Evolutionary conservation across 2,329 filamentous ascomycete species (phyloP).

Genomic region (Dactylellina haptotyla): DNA sequence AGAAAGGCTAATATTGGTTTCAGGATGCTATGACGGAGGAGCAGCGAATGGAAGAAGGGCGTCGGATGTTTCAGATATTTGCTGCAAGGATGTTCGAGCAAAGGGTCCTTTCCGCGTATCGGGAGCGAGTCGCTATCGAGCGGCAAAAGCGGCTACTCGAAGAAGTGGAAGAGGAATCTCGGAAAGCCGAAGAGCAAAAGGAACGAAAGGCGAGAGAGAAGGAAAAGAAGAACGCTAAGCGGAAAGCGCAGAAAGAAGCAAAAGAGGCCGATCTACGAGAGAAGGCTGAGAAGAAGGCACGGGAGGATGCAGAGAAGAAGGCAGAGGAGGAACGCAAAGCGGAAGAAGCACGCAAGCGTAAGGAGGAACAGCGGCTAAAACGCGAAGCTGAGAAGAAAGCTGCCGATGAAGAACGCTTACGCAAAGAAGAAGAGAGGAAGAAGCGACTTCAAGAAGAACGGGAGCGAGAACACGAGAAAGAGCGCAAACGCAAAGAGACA

Average conservation of each 20-base stretch:
- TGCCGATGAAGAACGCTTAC: constrained; percentile 84
- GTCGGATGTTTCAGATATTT: constrained; percentile 99
- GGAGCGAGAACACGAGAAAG: constrained; percentile 83
- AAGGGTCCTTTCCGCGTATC: constrained; percentile 93
- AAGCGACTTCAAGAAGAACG: constrained; percentile 83
- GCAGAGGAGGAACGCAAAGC: constrained; percentile 80
- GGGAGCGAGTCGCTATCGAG: constrained; percentile 94
- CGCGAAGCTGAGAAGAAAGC: constrained; percentile 89
- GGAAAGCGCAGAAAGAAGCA: constrained; percentile 84
- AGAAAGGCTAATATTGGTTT: constrained; percentile 53
- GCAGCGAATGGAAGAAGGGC: constrained; percentile 97
- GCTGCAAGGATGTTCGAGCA: constrained; percentile 99
- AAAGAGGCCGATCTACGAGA: constrained; percentile 90
- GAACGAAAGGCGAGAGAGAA: constrained; percentile 94
- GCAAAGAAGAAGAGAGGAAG: constrained; percentile 85
- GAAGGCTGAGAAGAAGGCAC: constrained; percentile 87
- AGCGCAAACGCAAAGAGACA: constrained; percentile 82
- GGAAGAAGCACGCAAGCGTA: constrained; percentile 82
- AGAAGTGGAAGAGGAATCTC: constrained; percentile 86
- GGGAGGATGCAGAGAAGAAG: constrained; percentile 80
- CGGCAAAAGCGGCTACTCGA: constrained; percentile 89
- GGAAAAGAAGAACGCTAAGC: constrained; percentile 94
- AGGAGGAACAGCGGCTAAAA: constrained; percentile 90
- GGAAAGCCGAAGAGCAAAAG: constrained; percentile 79
- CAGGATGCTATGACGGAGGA: constrained; percentile 97